Evolutionary conservation across 331 rosid species (phyloP).

Genomic region (Pyracantha coccinea): DNA sequence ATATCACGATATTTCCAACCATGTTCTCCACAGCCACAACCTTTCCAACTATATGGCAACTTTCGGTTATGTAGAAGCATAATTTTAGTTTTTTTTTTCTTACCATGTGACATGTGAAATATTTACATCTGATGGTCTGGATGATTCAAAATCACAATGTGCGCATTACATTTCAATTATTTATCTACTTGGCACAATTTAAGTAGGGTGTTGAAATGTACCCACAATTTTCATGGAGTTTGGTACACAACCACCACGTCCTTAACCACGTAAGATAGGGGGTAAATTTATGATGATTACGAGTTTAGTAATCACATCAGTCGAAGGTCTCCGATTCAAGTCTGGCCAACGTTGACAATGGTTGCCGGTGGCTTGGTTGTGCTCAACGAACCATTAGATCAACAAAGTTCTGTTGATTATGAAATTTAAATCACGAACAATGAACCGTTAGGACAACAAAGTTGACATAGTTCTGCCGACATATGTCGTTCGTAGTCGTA

Average conservation of each 20-base stretch:
- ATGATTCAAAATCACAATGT: not conserved
- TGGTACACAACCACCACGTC: not conserved
- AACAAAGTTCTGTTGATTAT: not conserved
- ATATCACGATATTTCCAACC: not conserved
- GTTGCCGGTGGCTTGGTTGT: rapidly evolving
- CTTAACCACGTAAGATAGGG: not conserved
- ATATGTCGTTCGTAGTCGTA: not conserved
- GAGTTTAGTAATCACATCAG: not conserved
- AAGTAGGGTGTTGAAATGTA: not conserved
- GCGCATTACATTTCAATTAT: too few relatives aligned
- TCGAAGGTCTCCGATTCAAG: not conserved
- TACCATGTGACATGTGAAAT: not conserved
- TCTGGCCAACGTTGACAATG: not conserved
- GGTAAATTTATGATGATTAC: not conserved
- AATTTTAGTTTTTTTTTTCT: too few relatives aligned
- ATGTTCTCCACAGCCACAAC: not conserved
- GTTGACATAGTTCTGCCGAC: not conserved
- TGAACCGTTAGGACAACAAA: not conserved
- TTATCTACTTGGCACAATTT: too few relatives aligned
- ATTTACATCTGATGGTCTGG: not conserved
- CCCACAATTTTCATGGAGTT: too few relatives aligned
- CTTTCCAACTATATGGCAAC: not conserved
- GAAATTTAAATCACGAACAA: not conserved
- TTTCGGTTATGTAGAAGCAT: not conserved
- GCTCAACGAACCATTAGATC: not conserved